Conservation (phyloP, 805 yeast species). For the Maudiozyma serrabonitensis region DNA sequence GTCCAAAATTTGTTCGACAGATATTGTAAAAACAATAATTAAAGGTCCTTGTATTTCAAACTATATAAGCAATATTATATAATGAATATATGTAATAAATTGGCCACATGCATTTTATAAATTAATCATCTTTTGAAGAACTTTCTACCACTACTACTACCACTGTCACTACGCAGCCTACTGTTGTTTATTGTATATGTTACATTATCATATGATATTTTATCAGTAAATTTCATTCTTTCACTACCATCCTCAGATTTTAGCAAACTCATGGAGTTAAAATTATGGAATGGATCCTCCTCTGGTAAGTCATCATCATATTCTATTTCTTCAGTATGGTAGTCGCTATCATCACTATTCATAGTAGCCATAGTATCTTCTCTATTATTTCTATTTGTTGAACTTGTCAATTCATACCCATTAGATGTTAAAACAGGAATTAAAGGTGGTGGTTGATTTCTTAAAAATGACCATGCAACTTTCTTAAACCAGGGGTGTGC, state of each 20-base stretch:
- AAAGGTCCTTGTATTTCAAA: not conserved
- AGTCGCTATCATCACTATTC: not conserved
- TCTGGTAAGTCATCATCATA: conserved; percentile 31
- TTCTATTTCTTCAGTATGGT: conserved; percentile 22
- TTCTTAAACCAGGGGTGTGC: conserved; percentile 84
- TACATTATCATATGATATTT: conserved; percentile 33
- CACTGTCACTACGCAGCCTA: conserved; percentile 30
- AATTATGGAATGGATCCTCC: conserved; percentile 72
- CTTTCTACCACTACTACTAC: conserved; percentile 10
- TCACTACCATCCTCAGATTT: conserved; percentile 48
- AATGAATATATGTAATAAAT: not conserved
- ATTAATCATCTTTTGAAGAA: conserved; percentile 22
- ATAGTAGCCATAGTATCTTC: not conserved
- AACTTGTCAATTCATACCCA: conserved; percentile 42
- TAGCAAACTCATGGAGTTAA: conserved; percentile 78
- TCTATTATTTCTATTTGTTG: not conserved
- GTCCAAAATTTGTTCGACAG: not conserved
- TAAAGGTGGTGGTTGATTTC: conserved; percentile 93
- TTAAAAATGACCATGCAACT: conserved; percentile 88
- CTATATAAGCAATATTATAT: not conserved
- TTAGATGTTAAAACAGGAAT: conserved; percentile 64
- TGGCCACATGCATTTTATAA: not conserved
- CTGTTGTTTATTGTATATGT: conserved; percentile 33
- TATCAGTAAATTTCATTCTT: conserved; percentile 39
- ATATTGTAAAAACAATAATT: not conserved